These are phyloP conservation scores for Pestalotiopsis sp. DNA, from an alignment of 2,329 filamentous ascomycete species.

Conservation along the genomic window DNA sequence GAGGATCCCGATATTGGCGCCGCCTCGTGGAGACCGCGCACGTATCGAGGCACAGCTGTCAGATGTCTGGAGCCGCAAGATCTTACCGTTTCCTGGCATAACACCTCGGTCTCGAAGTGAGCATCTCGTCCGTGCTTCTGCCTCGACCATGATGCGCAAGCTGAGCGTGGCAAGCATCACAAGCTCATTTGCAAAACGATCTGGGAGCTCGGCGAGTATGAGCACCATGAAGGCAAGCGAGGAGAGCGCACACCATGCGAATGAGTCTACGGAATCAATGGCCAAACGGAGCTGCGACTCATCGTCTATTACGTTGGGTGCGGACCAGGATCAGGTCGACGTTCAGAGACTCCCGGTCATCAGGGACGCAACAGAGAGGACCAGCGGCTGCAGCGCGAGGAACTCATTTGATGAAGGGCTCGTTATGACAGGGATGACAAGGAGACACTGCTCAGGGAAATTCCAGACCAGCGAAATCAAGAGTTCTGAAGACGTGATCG, in stretches of 20 bases:
- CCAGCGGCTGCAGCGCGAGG: constrained; percentile 22
- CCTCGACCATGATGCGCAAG: constrained; percentile 85
- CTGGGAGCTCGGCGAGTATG: constrained; percentile 55
- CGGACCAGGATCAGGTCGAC: constrained; percentile 20
- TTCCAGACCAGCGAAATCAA: constrained; percentile 19
- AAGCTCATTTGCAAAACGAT: constrained; percentile 74
- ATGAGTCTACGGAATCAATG: constrained; percentile 25
- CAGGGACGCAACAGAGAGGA: constrained; percentile 30
- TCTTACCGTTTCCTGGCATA: constrained; percentile 84
- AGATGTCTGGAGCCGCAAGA: constrained; percentile 83
- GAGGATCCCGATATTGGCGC: constrained; percentile 70
- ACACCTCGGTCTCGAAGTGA: constrained; percentile 65
- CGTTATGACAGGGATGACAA: constrained; percentile 24
- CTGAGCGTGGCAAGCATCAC: constrained; percentile 82
- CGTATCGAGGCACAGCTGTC: constrained; percentile 74
- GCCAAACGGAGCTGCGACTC: constrained; percentile 25
- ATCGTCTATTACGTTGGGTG: constrained; percentile 14
- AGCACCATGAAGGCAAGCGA: constrained; percentile 32
- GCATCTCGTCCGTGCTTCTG: constrained; percentile 75
- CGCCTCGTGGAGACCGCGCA: constrained; percentile 74
- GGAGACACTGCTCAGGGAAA: constrained; percentile 25
- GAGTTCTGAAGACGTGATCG: constrained; percentile 20
- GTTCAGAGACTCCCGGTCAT: constrained; percentile 32
- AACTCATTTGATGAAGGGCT: constrained; percentile 15
- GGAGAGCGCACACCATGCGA: constrained; percentile 24